Evolutionary conservation across 2,329 filamentous ascomycete genomes (phyloP).

Genomic region (Parascedosporium putredinis): DNA sequence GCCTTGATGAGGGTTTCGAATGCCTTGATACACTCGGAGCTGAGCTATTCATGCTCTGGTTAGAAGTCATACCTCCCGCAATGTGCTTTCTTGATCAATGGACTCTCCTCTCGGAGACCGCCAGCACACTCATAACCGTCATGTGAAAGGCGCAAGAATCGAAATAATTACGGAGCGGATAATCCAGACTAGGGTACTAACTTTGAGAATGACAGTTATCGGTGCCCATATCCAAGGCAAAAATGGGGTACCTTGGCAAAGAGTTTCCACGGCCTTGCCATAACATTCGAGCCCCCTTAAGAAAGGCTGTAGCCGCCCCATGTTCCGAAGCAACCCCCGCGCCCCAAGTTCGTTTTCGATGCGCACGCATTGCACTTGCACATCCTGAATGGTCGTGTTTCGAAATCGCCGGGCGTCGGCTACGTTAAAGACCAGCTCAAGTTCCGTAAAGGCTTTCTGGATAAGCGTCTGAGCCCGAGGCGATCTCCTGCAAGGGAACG

Average conservation of each 20-base stretch:
- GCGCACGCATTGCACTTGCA: not conserved
- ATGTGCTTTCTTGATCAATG: no score
- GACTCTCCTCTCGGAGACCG: no score
- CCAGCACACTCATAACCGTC: no score
- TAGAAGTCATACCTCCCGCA: no score
- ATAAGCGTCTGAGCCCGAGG: no score
- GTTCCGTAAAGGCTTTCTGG: not conserved
- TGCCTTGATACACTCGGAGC: not conserved
- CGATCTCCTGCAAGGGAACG: no score
- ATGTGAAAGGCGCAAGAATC: no score
- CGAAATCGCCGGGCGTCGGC: not conserved
- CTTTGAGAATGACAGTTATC: not conserved
- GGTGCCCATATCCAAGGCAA: not conserved
- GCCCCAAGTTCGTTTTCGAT: not conserved
- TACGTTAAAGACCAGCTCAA: not conserved
- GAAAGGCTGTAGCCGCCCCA: not conserved
- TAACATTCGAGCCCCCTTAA: not conserved
- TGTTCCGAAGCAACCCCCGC: not conserved
- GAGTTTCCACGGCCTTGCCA: not conserved
- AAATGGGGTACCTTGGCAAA: not conserved
- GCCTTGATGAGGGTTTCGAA: constrained; percentile 1
- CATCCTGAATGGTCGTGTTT: not conserved
- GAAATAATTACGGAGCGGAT: no score
- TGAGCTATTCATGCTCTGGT: not conserved
- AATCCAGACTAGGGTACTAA: no score